Evolutionary conservation across 202 grass and related monocot genomes (phyloP).

Genomic region (Setaria viridis): DNA sequence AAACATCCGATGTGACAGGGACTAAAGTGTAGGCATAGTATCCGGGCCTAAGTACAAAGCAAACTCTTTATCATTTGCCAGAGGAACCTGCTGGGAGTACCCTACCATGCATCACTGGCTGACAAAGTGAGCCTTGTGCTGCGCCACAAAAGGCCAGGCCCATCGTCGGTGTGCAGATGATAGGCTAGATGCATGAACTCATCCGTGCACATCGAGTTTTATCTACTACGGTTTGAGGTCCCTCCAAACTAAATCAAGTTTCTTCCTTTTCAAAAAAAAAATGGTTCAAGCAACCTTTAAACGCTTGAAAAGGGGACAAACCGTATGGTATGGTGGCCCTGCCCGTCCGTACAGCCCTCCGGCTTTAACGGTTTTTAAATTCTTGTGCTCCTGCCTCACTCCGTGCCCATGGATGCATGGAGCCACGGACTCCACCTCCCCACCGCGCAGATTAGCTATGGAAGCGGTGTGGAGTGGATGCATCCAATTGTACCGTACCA

Average conservation of each 20-base stretch:
- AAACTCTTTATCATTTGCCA: not conserved
- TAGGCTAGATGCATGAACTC: not conserved
- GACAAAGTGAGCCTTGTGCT: not conserved
- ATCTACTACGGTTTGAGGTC: not conserved
- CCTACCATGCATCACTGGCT: not conserved
- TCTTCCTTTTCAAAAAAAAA: not conserved
- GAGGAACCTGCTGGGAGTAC: not conserved
- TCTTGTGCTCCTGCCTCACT: not conserved
- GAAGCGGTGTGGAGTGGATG: not conserved
- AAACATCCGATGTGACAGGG: too few relatives aligned
- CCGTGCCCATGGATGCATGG: not conserved
- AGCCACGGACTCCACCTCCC: not conserved
- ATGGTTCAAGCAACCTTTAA: not conserved
- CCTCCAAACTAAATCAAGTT: not conserved
- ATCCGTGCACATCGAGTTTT: not conserved
- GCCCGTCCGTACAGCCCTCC: not conserved
- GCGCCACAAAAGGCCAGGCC: not conserved
- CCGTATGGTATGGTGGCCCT: not conserved
- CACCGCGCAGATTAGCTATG: not conserved
- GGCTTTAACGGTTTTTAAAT: not conserved
- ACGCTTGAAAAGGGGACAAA: not conserved
- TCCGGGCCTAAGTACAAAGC: too few relatives aligned
- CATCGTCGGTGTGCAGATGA: not conserved
- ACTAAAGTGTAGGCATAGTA: too few relatives aligned
- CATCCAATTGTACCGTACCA: not conserved